A percentile compares a stretch with the other conserved stretches of the same genome.
Conservation (phyloP, 768 basidiomycete species). For the Mycena alexandri region DNA sequence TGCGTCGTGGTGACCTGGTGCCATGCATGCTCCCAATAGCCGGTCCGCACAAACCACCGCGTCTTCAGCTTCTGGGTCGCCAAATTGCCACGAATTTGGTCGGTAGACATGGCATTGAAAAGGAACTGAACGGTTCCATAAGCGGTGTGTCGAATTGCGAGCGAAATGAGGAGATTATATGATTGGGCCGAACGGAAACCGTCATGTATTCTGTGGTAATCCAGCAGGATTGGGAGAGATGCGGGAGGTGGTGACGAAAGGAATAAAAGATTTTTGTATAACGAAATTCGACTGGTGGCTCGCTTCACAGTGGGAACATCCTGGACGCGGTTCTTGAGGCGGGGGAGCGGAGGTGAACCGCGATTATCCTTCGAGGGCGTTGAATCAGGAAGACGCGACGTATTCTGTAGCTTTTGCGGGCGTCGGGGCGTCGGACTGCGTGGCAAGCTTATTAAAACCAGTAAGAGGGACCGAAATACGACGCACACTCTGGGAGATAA, state of each 20-base stretch:
- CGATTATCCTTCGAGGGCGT: background rate
- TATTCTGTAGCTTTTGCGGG: conserved; percentile 1
- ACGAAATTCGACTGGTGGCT: conserved; percentile 47
- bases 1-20: conserved; percentile 48
- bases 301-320: conserved; percentile 14
- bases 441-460: background rate
- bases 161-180: conserved; percentile 58
- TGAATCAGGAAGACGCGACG: background rate
- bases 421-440: conserved; percentile 9
- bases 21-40: conserved; percentile 73
- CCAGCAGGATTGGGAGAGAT: conserved; percentile 55
- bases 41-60: conserved; percentile 68
- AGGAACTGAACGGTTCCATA: conserved; percentile 62
- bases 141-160: conserved; percentile 65
- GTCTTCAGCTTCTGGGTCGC: conserved; percentile 70
- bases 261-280: conserved; percentile 60
- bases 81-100: conserved; percentile 56
- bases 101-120: conserved; percentile 60
- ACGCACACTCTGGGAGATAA: conserved; percentile 13
- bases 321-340: conserved; percentile 2
- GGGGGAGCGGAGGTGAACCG: background rate
- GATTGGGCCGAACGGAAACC: conserved; percentile 56
- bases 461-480: background rate
- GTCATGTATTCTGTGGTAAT: conserved; percentile 60
- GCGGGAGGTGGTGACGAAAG: conserved; percentile 49